Evolutionary conservation across 192 early-diverging fungal species (phyloP).

Genomic region (Coemansia sp.): DNA sequence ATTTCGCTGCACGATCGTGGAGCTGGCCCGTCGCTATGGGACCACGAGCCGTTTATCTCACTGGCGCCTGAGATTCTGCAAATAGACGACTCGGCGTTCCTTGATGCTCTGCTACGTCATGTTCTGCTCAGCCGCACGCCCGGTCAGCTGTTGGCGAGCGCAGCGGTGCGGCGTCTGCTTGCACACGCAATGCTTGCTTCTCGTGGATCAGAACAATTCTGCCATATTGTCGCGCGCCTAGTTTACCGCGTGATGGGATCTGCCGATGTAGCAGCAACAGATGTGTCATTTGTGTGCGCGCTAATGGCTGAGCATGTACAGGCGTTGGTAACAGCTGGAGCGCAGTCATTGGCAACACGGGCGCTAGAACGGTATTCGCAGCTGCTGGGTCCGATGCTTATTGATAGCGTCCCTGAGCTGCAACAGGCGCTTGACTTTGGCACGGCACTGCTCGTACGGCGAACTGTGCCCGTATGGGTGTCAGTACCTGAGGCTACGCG

Average conservation of each 20-base stretch:
- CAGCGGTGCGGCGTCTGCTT: constrained; percentile 29
- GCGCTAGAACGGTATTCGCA: constrained; percentile 14
- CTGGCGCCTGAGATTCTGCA: constrained; percentile 37
- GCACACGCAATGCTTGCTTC: constrained; percentile 29
- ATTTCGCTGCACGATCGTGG: constrained; percentile 28
- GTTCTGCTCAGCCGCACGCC: constrained; percentile 20
- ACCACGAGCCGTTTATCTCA: constrained; percentile 9
- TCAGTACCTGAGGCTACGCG: constrained; percentile 4
- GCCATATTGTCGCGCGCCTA: constrained; percentile 12
- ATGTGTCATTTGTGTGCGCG: constrained; percentile 22
- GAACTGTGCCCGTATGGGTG: constrained; percentile 14
- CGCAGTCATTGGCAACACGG: neutral
- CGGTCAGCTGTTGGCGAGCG: constrained; percentile 9
- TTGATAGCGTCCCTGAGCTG: neutral
- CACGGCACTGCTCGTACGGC: constrained; percentile 18
- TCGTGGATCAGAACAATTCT: constrained; percentile 19
- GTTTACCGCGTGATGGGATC: neutral
- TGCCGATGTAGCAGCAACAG: neutral
- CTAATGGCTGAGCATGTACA: constrained; percentile 9
- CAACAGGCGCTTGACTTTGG: constrained; percentile 24
- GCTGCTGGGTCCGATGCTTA: neutral
- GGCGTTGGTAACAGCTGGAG: neutral
- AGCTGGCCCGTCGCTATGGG: constrained; percentile 37
- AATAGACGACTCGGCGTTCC: constrained; percentile 36
- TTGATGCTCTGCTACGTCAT: constrained; percentile 35